Evolutionary conservation across 495 filamentous ascomycete species (phyloP).

Genomic region (Hypomontagnella submonticulosa): DNA sequence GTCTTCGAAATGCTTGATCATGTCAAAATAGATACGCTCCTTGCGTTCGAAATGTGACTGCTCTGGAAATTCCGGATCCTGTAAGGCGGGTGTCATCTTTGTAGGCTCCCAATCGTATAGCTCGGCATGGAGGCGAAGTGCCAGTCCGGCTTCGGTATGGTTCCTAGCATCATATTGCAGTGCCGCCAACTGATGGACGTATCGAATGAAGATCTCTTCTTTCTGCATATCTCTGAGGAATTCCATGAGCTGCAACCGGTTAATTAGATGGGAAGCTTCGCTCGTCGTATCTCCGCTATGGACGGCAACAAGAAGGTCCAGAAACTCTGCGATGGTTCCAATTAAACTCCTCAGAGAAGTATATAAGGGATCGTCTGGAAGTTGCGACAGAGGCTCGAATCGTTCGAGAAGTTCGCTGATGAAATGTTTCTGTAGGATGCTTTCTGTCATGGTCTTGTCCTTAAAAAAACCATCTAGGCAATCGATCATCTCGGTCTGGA

Average conservation of each 20-base stretch:
- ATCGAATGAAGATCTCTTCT: constrained; percentile 95
- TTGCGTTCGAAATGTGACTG: constrained; percentile 94
- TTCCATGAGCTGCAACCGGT: constrained; percentile 92
- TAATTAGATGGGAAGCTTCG: constrained; percentile 82
- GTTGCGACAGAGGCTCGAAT: constrained; percentile 75
- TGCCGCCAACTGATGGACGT: constrained; percentile 91
- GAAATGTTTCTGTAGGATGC: constrained; percentile 90
- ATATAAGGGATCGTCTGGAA: constrained; percentile 78
- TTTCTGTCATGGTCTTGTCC: constrained; percentile 85
- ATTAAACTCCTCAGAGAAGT: constrained; percentile 81
- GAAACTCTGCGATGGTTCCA: constrained; percentile 84
- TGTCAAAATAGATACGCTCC: constrained; percentile 89
- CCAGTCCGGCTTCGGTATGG: constrained; percentile 89
- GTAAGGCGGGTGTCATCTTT: constrained; percentile 71
- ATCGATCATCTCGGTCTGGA: constrained; percentile 97
- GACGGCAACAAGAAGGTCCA: constrained; percentile 93
- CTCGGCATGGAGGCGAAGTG: constrained; percentile 89
- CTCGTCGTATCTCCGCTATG: constrained; percentile 79
- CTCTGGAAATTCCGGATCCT: constrained; percentile 79
- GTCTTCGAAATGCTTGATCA: constrained; percentile 94
- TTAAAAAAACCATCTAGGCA: constrained; percentile 94
- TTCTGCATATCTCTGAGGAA: constrained; percentile 97
- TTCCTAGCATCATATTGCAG: constrained; percentile 80
- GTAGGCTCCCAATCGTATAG: constrained; percentile 90
- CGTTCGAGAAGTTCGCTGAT: constrained; percentile 83